Percentiles rank a stretch among this genome's conserved stretches.
phyloP scores from a whole-genome alignment of 2,329 filamentous ascomycete genomes.

The Nothopassalora personata region DNA sequence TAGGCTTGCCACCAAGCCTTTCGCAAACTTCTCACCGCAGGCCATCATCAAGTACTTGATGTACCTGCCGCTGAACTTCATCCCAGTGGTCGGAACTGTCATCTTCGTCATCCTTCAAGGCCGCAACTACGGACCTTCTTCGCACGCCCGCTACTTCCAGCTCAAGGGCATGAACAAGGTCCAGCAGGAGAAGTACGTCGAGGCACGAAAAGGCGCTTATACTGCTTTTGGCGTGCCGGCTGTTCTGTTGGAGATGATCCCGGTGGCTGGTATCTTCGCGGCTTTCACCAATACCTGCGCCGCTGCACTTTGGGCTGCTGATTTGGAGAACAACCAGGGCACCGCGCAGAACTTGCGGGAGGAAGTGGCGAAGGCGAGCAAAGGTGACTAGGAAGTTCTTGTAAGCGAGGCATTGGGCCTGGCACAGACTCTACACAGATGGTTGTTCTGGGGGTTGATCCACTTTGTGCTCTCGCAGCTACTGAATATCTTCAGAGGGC shows the following conservation, averaged over 20 bases:
- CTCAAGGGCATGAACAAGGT: slow-evolving; percentile 72
- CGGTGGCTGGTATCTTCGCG: slow-evolving; percentile 75
- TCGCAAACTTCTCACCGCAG: slow-evolving; percentile 48
- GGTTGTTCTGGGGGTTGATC: background rate
- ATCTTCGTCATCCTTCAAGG: slow-evolving; percentile 72
- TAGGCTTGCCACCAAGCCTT: slow-evolving; percentile 52
- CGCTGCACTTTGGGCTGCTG: slow-evolving; percentile 89
- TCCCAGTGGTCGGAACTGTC: slow-evolving; percentile 79
- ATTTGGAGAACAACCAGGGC: slow-evolving; percentile 31
- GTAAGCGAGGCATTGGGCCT: background rate
- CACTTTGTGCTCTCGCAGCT: too few species aligned
- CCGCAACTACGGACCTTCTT: slow-evolving; percentile 48
- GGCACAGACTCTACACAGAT: background rate
- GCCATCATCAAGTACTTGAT: slow-evolving; percentile 73
- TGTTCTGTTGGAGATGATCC: slow-evolving; percentile 77
- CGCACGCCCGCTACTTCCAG: slow-evolving; percentile 64
- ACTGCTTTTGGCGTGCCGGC: slow-evolving; percentile 74
- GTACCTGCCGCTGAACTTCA: slow-evolving; percentile 87
- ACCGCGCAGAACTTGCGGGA: slow-evolving; percentile 32
- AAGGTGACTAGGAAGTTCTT: background rate
- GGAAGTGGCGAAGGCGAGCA: slow-evolving; percentile 26
- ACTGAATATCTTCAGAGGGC: too few species aligned
- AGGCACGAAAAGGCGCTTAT: slow-evolving; percentile 68
- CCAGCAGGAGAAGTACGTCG: slow-evolving; percentile 63
- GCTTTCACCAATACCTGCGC: slow-evolving; percentile 89